Conservation (phyloP, 192 early-diverging fungal species). For the Mortierella alpina region DNA sequence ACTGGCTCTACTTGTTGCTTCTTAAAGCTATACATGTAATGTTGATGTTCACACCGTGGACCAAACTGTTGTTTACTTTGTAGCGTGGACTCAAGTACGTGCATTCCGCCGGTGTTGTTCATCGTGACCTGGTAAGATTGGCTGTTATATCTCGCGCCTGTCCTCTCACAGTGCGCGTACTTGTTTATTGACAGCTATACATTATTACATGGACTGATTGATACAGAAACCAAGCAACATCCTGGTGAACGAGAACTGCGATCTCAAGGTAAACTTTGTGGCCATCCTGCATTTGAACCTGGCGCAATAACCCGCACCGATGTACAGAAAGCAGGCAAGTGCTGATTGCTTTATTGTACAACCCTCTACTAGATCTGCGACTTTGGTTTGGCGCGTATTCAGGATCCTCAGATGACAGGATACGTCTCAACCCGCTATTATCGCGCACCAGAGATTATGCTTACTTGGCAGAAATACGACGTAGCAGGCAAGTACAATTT, state of each 20-base stretch:
- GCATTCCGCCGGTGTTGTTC: slow-evolving; percentile 95
- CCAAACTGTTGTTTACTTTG: not conserved
- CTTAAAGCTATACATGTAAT: no score
- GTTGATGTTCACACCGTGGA: no score
- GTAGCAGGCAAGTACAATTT: slow-evolving; percentile 67
- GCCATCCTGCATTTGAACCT: no score
- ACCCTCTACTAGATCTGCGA: slow-evolving; percentile 31
- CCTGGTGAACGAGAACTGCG: slow-evolving; percentile 97
- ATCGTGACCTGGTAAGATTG: slow-evolving; percentile 84
- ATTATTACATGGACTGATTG: not conserved
- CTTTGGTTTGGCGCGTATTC: slow-evolving; percentile 92
- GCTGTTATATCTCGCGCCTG: no score
- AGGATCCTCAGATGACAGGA: slow-evolving; percentile 95
- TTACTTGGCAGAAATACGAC: slow-evolving; percentile 97
- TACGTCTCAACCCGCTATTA: slow-evolving; percentile 98
- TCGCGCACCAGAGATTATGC: slow-evolving; percentile 98
- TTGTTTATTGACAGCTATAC: not conserved
- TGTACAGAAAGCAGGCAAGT: not conserved
- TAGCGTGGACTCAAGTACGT: slow-evolving; percentile 91
- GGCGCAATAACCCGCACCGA: not conserved
- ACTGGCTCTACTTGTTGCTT: not conserved
- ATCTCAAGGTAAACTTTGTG: slow-evolving; percentile 74
- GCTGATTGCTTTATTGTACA: not conserved
- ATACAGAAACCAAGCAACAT: slow-evolving; percentile 85
- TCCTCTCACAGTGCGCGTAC: no score